A percentile compares a stretch with the other conserved stretches of the same genome.
These are phyloP conservation scores for Penicillium canariense DNA, from an alignment of 495 filamentous ascomycete species.

Conservation along the genomic window DNA sequence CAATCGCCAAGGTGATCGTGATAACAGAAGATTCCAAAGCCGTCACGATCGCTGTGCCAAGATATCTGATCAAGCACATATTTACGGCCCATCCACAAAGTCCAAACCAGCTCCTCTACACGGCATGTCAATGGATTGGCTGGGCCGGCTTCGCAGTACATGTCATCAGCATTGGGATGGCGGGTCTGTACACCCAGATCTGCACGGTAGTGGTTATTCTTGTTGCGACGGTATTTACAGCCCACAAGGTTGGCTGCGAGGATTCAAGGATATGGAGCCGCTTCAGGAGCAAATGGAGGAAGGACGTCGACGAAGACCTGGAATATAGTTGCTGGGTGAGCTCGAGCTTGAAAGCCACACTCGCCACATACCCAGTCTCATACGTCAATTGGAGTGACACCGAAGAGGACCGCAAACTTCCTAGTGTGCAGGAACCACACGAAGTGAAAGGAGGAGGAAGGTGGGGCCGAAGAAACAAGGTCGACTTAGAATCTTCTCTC, in stretches of 20 bases:
- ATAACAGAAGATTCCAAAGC: constrained; percentile 9
- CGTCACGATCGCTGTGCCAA: constrained; percentile 10
- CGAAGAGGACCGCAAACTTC: not conserved
- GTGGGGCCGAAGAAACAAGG: not conserved
- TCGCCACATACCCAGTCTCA: not conserved
- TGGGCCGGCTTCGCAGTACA: constrained; percentile 16
- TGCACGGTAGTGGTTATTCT: constrained; percentile 11
- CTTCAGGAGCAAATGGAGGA: not conserved
- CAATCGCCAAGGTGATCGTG: constrained; percentile 7
- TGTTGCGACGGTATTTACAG: constrained; percentile 6
- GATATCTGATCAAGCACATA: constrained; percentile 3
- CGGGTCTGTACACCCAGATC: constrained; percentile 11
- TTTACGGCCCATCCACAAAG: constrained; percentile 3
- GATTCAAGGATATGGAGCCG: not conserved
- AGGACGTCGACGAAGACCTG: not conserved
- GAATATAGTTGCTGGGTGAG: not conserved
- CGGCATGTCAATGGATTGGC: constrained; percentile 1
- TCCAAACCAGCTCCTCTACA: not conserved
- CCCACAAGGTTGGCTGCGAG: constrained; percentile 8
- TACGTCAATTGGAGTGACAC: not conserved
- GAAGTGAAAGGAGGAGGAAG: not conserved
- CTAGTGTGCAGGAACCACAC: not conserved
- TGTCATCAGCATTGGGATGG: constrained; percentile 19
- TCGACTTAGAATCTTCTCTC: not conserved
- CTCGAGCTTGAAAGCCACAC: not conserved